A percentile compares a stretch with the other conserved stretches of the same genome.
phyloP scores from a whole-genome alignment of 257 asterid genomes.

The Solanum piurae region DNA sequence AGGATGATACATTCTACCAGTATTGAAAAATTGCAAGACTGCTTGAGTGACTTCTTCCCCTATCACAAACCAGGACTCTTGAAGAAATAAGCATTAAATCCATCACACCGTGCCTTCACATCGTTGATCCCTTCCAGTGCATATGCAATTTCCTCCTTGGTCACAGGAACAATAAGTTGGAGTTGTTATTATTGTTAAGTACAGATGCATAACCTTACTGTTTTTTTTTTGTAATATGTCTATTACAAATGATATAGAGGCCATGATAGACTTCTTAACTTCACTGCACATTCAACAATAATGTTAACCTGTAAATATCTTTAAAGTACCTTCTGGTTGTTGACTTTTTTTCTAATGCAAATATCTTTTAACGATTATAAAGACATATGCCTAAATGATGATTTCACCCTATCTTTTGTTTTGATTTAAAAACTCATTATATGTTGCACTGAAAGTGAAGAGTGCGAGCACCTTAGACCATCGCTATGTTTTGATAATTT shows the following conservation, averaged over 20 bases:
- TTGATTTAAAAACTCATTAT: not conserved
- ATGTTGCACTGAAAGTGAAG: not conserved
- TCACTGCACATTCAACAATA: not conserved
- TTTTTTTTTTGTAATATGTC: not conserved
- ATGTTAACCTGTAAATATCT: not conserved
- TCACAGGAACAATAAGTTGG: too few relatives aligned
- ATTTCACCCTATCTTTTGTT: not conserved
- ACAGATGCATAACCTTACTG: not conserved
- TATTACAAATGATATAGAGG: not conserved
- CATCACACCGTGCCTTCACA: too few relatives aligned
- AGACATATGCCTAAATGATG: not conserved
- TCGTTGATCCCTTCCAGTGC: too few relatives aligned
- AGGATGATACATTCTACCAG: not conserved
- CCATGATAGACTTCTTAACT: not conserved
- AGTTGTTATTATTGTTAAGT: not conserved
- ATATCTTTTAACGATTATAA: not conserved
- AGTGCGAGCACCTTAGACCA: not conserved
- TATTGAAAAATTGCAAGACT: not conserved
- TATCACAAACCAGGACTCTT: not conserved
- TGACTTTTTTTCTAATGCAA: not conserved
- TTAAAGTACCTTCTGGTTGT: not conserved
- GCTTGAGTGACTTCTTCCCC: too few relatives aligned
- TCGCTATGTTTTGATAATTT: not conserved
- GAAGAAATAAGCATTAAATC: not conserved
- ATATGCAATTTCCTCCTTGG: too few relatives aligned